Base-by-base conservation (phyloP, 371 early-diverging fungal species). In the Lichtheimia ramosa region DNA sequence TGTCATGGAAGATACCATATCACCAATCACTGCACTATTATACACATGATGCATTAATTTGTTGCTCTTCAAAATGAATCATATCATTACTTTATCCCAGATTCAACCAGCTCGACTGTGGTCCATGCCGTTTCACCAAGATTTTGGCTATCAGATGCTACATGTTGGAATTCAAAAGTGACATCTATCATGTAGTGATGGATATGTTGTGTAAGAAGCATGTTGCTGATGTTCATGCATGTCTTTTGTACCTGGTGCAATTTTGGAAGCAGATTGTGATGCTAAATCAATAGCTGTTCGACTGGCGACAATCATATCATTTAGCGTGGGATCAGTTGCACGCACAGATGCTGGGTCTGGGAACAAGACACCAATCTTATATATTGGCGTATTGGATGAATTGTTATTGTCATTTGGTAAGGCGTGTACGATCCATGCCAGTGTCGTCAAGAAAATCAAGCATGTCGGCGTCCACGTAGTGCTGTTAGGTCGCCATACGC, bases 11-110 rank as follows among this genome's bases (percentile, higher is more conserved):
- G 75, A 70, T 10, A 65, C 41, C 58, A 71, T 71, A 54, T 78
- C 79, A 16, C 79, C 79, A 54, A 78, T 67, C 1, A 78, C 68
- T 13, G 79, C 79, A 46, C 79, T 60, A 21, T 51, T 21, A n/a
- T n/a, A 7, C n/a, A 41, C 50, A 24, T 39, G 49, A 62, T 34
- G 13, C 23, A 48, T 53, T 16, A 50, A 43, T 43, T 12, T 25
- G 34, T 10, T 46, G n/a, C 16, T 21, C 46, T 21, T 16, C 10
- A 46, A 5, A 46, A 16, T 46, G 5, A 16, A 15, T 25, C 34
- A 15, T 34, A 3, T 15, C 18, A 51, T n/a, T 71, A 74, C 77
- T 77, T 54, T 23, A 71, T 62, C 14, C 70, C 63, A 43, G 59
- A 46, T 39, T 71, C 64, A 1, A 77, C 56, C 70, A 74, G 65